phyloP scores from a whole-genome alignment of 2,329 filamentous ascomycete genomes.

The Fusarium illudens region DNA sequence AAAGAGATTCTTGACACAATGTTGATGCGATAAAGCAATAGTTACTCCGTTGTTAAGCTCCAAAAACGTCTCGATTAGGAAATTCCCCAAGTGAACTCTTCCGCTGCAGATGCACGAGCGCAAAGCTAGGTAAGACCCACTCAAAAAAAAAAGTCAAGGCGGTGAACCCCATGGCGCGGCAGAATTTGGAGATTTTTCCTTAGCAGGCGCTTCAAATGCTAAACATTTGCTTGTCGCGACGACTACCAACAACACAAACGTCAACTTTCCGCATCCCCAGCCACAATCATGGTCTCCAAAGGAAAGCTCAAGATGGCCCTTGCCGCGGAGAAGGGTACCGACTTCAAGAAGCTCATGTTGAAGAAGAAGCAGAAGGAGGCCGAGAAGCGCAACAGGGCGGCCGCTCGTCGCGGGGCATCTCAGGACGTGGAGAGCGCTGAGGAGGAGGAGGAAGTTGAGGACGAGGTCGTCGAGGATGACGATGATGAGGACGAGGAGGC shows the following conservation, averaged over 20 bases:
- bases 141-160: constrained; percentile 43
- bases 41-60: background rate
- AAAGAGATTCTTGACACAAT: background rate
- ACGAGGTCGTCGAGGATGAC: constrained; percentile 49
- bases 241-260: constrained; percentile 20
- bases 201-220: constrained; percentile 19
- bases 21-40: background rate
- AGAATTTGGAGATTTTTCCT: constrained; percentile 46
- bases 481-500: constrained; percentile 47
- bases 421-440: constrained; percentile 46
- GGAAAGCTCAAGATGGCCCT: constrained; percentile 64
- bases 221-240: constrained; percentile 28
- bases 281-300: constrained; percentile 54
- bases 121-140: constrained; percentile 18
- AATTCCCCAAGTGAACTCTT: background rate
- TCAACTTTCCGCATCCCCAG: constrained; percentile 8
- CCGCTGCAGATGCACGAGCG: background rate
- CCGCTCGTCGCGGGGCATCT: constrained; percentile 33
- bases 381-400: constrained; percentile 50
- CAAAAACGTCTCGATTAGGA: constrained; percentile 7
- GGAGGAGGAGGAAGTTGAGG: constrained; percentile 44
- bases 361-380: constrained; percentile 58
- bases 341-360: constrained; percentile 62
- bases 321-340: constrained; percentile 62
- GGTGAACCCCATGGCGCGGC: constrained; percentile 38